Conservation (phyloP, 768 basidiomycete species). For the Termitomyces sp. region DNA sequence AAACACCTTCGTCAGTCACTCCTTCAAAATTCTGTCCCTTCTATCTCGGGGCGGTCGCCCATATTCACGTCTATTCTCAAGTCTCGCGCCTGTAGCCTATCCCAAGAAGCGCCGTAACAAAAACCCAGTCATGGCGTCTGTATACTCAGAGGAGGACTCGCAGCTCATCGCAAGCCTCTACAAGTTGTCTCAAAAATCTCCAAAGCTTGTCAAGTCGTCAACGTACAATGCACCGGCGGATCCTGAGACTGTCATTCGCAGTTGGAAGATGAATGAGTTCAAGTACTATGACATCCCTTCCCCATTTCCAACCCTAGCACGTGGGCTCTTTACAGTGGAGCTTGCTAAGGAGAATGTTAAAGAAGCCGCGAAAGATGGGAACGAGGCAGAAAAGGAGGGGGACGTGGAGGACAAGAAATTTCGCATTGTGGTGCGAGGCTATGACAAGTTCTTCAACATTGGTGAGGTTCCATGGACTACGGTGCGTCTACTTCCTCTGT, state of each 20-base stretch:
- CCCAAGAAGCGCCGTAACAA: background rate
- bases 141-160: constrained; percentile 36
- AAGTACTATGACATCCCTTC: constrained; percentile 87
- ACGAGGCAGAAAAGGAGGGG: background rate
- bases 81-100: background rate
- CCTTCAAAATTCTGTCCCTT: constrained; percentile 13
- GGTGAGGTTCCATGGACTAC: constrained; percentile 94
- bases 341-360: constrained; percentile 19
- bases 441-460: constrained; percentile 99
- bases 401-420: constrained; percentile 21
- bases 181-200: constrained; percentile 43
- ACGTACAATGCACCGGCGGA: constrained; percentile 53
- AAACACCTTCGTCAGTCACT: background rate
- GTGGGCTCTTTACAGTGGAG: constrained; percentile 79
- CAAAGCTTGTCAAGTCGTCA: constrained; percentile 61
- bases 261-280: constrained; percentile 99
- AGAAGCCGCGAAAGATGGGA: constrained; percentile 13
- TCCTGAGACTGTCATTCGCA: constrained; percentile 50
- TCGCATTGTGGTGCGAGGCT: constrained; percentile 82
- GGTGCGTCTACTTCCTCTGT: constrained; percentile 36
- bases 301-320: constrained; percentile 91
- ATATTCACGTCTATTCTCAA: constrained; percentile 7
- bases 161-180: constrained; percentile 53
- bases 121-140: constrained; percentile 9
- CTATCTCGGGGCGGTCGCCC: constrained; percentile 10